These are phyloP conservation scores for Nitzschia sp. DNA, from an alignment of 108 stramenopile species.

Conservation along the genomic window DNA sequence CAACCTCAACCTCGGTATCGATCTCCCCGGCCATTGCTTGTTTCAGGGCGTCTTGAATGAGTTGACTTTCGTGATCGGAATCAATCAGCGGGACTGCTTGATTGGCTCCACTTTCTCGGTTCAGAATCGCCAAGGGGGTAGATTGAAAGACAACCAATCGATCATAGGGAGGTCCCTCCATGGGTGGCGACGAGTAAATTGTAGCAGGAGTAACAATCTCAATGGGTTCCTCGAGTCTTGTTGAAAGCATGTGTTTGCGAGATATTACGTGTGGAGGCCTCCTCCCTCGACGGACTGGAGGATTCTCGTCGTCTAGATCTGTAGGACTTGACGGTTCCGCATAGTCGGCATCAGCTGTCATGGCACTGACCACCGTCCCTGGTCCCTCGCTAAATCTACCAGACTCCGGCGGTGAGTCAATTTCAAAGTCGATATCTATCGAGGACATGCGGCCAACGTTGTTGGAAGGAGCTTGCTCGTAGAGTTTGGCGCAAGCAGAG, in stretches of 20 bases:
- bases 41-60: slow-evolving; percentile 1
- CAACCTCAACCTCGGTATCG: slow-evolving; percentile 40
- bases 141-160: slow-evolving; percentile 26
- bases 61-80: slow-evolving; percentile 5
- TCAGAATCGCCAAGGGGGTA: slow-evolving; percentile 21
- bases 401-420: neutral
- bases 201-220: neutral
- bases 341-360: slow-evolving; percentile 7
- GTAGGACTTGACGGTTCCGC: neutral
- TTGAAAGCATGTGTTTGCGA: neutral
- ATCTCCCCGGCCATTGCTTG: slow-evolving; percentile 6
- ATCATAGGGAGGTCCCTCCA: slow-evolving; percentile 10
- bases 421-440: neutral
- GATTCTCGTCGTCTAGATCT: neutral
- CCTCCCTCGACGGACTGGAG: neutral
- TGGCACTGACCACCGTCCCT: slow-evolving; percentile 1
- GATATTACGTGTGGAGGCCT: neutral
- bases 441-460: neutral
- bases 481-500: neutral
- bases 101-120: slow-evolving; percentile 2
- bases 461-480: slow-evolving; percentile 3
- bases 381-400: neutral
- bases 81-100: slow-evolving; percentile 14
- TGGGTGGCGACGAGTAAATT: neutral
- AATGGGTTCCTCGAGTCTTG: neutral